Percentiles rank a stretch among this genome's conserved stretches.
Evolutionary conservation across 2,329 filamentous ascomycete species (phyloP).

Genomic region (Pochonia chlamydosporia): DNA sequence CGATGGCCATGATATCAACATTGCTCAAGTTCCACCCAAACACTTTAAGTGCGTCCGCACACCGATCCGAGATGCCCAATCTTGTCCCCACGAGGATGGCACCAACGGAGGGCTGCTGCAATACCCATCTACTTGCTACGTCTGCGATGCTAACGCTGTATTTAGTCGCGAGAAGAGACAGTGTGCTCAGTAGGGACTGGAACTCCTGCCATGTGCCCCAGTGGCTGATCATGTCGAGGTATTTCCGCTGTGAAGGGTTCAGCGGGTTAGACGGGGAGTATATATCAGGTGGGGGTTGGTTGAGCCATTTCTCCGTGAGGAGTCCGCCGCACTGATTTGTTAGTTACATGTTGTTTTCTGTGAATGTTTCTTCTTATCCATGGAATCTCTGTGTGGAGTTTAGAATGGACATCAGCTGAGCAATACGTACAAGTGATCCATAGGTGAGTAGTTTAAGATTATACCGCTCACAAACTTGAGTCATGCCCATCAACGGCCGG

Average conservation of each 20-base stretch:
- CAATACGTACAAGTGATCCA: conserved; percentile 19
- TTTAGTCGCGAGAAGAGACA: conserved; percentile 32
- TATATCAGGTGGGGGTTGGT: conserved; percentile 21
- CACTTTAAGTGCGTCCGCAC: conserved; percentile 15
- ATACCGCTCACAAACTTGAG: conserved; percentile 12
- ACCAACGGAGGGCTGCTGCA: conserved; percentile 40
- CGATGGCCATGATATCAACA: conserved; percentile 16
- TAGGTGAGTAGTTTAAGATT: conserved; percentile 17
- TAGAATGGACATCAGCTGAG: too few relatives aligned
- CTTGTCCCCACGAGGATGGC: conserved; percentile 43
- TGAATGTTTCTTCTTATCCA: too few relatives aligned
- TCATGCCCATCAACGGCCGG: conserved; percentile 15
- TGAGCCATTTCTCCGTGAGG: conserved; percentile 26
- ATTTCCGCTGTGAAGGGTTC: conserved; percentile 29
- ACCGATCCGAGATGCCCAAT: conserved; percentile 18
- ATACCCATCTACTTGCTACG: conserved; percentile 42
- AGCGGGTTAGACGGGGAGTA: conserved; percentile 22
- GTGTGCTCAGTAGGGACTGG: conserved; percentile 33
- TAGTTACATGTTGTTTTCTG: too few relatives aligned
- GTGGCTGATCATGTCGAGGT: conserved; percentile 22
- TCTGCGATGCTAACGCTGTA: conserved; percentile 35
- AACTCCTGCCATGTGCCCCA: conserved; percentile 44
- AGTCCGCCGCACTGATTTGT: conserved; percentile 25
- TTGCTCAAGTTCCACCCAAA: conserved; percentile 15
- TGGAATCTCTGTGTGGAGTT: too few relatives aligned